Conservation (phyloP, 1,284 basidiomycete species). For the Lignosus rhinocerotis region DNA sequence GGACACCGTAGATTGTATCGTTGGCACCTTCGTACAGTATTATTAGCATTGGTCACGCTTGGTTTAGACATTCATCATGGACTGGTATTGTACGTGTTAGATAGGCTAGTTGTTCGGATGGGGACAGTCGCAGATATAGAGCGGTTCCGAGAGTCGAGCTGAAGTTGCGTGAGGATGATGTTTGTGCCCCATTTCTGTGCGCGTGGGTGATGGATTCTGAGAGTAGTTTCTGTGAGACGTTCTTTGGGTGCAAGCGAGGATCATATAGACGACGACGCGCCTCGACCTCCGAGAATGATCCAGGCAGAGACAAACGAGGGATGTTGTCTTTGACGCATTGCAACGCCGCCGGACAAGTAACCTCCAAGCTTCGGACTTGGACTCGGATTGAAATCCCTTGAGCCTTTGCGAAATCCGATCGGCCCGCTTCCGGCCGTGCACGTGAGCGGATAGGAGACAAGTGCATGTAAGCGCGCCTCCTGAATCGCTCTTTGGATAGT, state of each 20-base stretch:
- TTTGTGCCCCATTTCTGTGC: slow-evolving; percentile 18
- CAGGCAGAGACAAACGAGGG: slow-evolving; percentile 7
- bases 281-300: slow-evolving; percentile 26
- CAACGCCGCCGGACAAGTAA: background rate
- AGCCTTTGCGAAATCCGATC: background rate
- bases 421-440: background rate
- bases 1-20: slow-evolving; percentile 20
- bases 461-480: background rate
- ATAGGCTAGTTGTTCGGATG: slow-evolving; percentile 5
- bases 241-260: slow-evolving; percentile 16
- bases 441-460: background rate
- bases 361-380: background rate
- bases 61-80: slow-evolving; percentile 9
- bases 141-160: slow-evolving; percentile 14
- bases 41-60: background rate
- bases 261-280: slow-evolving; percentile 16
- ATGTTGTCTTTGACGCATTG: background rate
- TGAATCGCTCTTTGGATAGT: background rate
- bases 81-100: slow-evolving; percentile 16
- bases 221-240: slow-evolving; percentile 14
- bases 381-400: background rate
- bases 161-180: slow-evolving; percentile 1
- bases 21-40: background rate
- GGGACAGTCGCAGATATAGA: slow-evolving; percentile 14
- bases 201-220: slow-evolving; percentile 10